phyloP scores from a whole-genome alignment of 345 rosid genomes.

The Raphanus raphanistrum region DNA sequence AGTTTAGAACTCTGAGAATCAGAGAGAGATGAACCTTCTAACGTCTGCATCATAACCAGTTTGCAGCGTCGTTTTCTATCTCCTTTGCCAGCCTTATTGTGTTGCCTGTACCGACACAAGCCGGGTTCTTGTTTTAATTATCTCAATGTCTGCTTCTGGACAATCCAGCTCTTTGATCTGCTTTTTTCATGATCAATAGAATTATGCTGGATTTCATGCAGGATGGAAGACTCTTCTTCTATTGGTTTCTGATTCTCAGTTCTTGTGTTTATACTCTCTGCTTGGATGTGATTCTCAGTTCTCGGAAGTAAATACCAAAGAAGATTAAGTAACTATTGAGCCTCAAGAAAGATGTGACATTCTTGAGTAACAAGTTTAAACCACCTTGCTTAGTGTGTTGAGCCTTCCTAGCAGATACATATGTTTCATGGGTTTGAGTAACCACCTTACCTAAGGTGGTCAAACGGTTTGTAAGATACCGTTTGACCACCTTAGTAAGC shows the following conservation, averaged over 20 bases:
- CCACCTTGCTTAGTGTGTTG: no score
- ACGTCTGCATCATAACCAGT: constrained; percentile 66
- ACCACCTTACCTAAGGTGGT: no score
- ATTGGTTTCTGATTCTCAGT: background rate
- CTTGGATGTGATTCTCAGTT: constrained; percentile 47
- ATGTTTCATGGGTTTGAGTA: no score
- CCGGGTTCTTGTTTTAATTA: constrained; percentile 63
- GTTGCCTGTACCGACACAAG: constrained; percentile 44
- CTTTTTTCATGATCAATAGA: constrained; percentile 46
- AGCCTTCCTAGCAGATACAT: no score
- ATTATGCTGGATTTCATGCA: constrained; percentile 53
- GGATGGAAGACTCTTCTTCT: constrained; percentile 26
- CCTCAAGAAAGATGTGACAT: no score
- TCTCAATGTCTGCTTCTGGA: constrained; percentile 47
- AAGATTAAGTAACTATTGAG: no score
- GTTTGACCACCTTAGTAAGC: no score
- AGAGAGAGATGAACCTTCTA: constrained; percentile 62
- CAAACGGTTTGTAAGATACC: no score
- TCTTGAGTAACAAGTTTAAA: no score
- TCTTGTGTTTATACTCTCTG: constrained; percentile 36
- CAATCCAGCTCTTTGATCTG: constrained; percentile 47
- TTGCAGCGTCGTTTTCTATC: constrained; percentile 74
- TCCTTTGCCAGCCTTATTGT: constrained; percentile 64
- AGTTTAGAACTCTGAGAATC: constrained; percentile 66
- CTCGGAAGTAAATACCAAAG: no score